A percentile compares a stretch with the other conserved stretches of the same genome.
Conservation (phyloP, 1,139 yeast genomes). For the Casaregolazyma suthepensis region DNA sequence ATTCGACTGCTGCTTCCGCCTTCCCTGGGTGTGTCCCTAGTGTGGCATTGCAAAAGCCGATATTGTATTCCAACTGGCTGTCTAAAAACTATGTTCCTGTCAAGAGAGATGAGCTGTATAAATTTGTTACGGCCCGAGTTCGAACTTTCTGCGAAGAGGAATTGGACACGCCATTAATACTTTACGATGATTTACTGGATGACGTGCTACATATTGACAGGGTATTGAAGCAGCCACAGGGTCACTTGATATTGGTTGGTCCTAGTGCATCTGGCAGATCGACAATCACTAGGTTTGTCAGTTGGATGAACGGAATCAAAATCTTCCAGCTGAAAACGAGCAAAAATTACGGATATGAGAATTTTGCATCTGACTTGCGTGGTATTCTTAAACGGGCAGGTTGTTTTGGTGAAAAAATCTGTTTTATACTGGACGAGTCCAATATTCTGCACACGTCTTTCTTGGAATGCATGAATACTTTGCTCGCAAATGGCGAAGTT, state of each 20-base stretch:
- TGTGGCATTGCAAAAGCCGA: constrained; percentile 42
- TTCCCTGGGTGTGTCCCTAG: constrained; percentile 47
- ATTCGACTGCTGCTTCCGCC: constrained; percentile 32
- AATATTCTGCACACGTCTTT: constrained; percentile 71
- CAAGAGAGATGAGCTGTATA: constrained; percentile 41
- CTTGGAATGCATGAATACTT: constrained; percentile 84
- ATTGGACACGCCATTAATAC: constrained; percentile 51
- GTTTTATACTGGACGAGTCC: constrained; percentile 78
- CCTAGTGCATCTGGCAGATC: constrained; percentile 77
- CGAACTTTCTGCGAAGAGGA: constrained; percentile 68
- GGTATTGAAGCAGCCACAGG: constrained; percentile 78
- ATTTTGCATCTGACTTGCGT: constrained; percentile 64
- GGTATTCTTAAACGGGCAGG: constrained; percentile 46
- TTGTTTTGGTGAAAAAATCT: constrained; percentile 53
- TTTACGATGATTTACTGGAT: constrained; percentile 68
- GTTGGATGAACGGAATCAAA: constrained; percentile 83
- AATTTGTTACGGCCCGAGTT: constrained; percentile 60
- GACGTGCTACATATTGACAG: constrained; percentile 77
- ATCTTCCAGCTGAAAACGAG: constrained; percentile 56
- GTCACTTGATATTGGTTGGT: constrained; percentile 87
- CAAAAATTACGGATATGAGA: constrained; percentile 47
- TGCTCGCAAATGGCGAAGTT: constrained; percentile 85
- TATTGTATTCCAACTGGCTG: constrained; percentile 70
- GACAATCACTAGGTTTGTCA: constrained; percentile 70
- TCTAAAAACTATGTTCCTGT: constrained; percentile 58